Evolutionary conservation across 257 asterid species (phyloP), one percentile per base, ranked within the genome.

Genomic region (Solanum etuberosum): DNA sequence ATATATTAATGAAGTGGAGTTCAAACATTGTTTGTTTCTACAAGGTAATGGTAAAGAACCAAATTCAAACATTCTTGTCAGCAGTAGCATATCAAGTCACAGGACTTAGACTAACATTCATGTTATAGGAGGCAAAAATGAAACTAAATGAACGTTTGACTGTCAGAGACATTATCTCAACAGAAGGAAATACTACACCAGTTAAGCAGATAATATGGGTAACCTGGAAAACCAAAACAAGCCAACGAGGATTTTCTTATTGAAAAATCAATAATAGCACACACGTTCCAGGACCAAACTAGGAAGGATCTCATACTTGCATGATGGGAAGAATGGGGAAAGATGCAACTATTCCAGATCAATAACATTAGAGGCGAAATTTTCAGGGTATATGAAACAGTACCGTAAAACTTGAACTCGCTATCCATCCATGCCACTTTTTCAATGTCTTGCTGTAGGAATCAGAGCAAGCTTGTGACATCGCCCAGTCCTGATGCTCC

Each of bases 351-450:
- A 32, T 46, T 48, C 68, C 68, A 2, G 67, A 81, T 48, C 42
- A 81, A 20, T 5, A 48, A 59, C 68, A 48, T 25, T 48, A 48
- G 21, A 31, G 48, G 65, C 27, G 0, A 10, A 81, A 48, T 54
- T 81, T 31, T 18, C 68, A 81, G 21, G 84, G 68, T 59, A 18
- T 81, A 29, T 27, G 43, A 29, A 81, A 81, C 20, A 81, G 65
- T 87, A 97, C 99, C 95, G 95, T 73, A 89, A 96, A 97, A 91
- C 96, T 94, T 81, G 99, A 96, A 92, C 99, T 96, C 86, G 99
- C 99, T 37, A 97, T 92, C 99, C 98, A 97, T 71, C 99, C 98
- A 88, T 97, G 99, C 93, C 94, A 97, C 90, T 96, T 91, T 90
- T 96, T 95, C 91, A 96, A 92, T 25, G 99, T 97, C 92, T 93